Conservation (phyloP, 352 stramenopile species). For the Phytopythium ostracodes region DNA sequence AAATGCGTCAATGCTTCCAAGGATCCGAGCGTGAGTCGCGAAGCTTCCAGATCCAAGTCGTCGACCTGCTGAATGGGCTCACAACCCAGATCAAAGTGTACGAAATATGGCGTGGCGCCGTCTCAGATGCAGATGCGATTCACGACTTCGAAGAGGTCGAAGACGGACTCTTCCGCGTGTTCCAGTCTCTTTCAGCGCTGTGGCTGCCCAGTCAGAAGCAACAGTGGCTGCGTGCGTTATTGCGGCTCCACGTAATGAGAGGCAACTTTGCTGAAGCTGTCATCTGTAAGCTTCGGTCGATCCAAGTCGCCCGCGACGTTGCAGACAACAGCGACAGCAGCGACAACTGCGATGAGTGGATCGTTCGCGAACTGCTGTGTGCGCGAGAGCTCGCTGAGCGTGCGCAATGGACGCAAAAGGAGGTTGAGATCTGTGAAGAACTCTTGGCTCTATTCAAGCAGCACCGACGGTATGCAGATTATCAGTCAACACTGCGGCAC, state of each 20-base stretch:
- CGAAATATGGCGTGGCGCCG: constrained; percentile 43
- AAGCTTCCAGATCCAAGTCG: constrained; percentile 45
- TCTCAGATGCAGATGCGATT: constrained; percentile 15
- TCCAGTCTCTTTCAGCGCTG: constrained; percentile 46
- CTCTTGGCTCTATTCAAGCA: constrained; percentile 37
- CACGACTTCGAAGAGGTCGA: constrained; percentile 63
- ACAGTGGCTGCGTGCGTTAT: constrained; percentile 53
- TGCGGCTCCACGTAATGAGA: constrained; percentile 41
- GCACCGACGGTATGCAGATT: constrained; percentile 32
- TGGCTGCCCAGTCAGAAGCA: constrained; percentile 60
- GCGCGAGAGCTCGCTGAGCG: constrained; percentile 36
- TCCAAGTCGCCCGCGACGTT: constrained; percentile 29
- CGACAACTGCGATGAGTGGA: constrained; percentile 14
- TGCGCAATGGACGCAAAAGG: constrained; percentile 45
- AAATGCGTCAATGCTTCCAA: constrained; percentile 38
- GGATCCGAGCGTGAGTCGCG: constrained; percentile 9
- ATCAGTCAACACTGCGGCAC: constrained; percentile 41
- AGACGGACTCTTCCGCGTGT: constrained; percentile 45
- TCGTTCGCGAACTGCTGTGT: constrained; percentile 32
- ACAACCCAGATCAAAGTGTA: constrained; percentile 53
- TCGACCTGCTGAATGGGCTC: constrained; percentile 43
- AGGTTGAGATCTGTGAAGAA: constrained; percentile 52
- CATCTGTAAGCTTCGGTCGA: constrained; percentile 45
- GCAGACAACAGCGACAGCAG: not conserved
- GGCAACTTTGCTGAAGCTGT: constrained; percentile 51